Evolutionary conservation across 2,329 filamentous ascomycete species (phyloP).

Genomic region (Cladosporium sp.): DNA sequence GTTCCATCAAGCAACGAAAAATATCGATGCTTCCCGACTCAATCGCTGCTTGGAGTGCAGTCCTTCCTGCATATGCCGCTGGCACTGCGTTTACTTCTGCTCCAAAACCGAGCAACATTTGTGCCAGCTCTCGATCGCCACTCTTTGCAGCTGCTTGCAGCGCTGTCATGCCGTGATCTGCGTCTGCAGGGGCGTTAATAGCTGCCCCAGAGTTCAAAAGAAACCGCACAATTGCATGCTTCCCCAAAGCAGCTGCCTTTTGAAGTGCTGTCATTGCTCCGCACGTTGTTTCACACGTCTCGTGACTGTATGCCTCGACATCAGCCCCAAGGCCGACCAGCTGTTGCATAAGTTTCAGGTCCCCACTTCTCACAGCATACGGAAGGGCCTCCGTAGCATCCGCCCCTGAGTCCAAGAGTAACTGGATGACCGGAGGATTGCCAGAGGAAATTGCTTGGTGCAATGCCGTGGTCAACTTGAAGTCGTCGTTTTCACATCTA

Average conservation of each 20-base stretch:
- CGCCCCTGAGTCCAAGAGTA: too few relatives aligned
- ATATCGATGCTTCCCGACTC: too few relatives aligned
- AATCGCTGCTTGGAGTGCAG: not conserved
- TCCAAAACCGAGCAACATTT: not conserved
- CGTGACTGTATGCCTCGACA: not conserved
- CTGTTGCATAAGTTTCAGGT: not conserved
- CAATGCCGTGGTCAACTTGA: too few relatives aligned
- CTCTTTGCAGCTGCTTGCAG: not conserved
- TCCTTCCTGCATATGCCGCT: not conserved
- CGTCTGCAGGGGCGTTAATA: not conserved
- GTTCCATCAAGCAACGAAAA: too few relatives aligned
- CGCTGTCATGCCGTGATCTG: not conserved
- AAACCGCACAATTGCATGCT: not conserved
- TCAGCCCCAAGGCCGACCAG: not conserved
- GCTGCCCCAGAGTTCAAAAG: not conserved
- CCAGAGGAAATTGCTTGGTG: too few relatives aligned
- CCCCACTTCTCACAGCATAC: not conserved
- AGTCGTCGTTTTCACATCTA: too few relatives aligned
- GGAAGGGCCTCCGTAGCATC: too few relatives aligned
- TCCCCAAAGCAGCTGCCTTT: not conserved
- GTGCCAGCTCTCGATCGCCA: not conserved
- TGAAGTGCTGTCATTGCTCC: not conserved
- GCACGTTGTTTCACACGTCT: too few relatives aligned
- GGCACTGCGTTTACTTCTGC: not conserved
- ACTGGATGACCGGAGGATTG: too few relatives aligned